Evolutionary conservation across 768 basidiomycete species (phyloP).

Genomic region (Boletus barrowsii): DNA sequence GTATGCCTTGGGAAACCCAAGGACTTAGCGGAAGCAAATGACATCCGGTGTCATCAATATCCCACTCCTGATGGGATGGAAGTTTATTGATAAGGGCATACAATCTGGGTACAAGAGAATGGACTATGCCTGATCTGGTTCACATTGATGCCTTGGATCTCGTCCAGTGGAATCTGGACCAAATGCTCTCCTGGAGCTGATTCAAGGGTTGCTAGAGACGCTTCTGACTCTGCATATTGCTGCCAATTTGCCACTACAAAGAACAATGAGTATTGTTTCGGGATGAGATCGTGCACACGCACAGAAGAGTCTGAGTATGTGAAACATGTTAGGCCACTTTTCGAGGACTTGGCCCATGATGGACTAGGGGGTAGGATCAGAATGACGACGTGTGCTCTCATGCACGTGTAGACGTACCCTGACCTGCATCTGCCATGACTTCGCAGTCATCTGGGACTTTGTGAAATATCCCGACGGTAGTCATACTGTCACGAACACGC

Average conservation of each 20-base stretch:
- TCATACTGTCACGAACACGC: too few species aligned
- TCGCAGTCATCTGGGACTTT: slow-evolving; percentile 78
- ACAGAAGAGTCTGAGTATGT: slow-evolving; percentile 69
- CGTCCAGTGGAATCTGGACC: slow-evolving; percentile 73
- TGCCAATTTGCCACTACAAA: slow-evolving; percentile 50
- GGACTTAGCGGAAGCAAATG: neutral
- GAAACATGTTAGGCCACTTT: slow-evolving; percentile 84
- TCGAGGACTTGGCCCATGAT: slow-evolving; percentile 74
- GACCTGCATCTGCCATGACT: slow-evolving; percentile 73
- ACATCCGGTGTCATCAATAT: neutral
- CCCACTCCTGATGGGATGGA: neutral
- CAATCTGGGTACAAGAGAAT: too few species aligned
- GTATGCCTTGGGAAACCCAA: neutral
- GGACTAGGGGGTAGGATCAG: slow-evolving; percentile 42
- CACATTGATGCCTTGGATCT: slow-evolving; percentile 40
- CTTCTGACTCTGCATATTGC: slow-evolving; percentile 24
- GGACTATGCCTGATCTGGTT: neutral
- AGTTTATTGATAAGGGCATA: neutral
- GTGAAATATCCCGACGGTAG: too few species aligned
- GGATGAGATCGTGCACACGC: slow-evolving; percentile 24
- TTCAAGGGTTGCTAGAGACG: slow-evolving; percentile 14
- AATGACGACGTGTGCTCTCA: neutral
- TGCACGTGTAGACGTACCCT: slow-evolving; percentile 40
- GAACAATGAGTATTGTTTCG: neutral
- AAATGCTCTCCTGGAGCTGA: slow-evolving; percentile 52